phyloP scores from a whole-genome alignment of 345 rosid species.

The Aquilaria malaccensis region DNA sequence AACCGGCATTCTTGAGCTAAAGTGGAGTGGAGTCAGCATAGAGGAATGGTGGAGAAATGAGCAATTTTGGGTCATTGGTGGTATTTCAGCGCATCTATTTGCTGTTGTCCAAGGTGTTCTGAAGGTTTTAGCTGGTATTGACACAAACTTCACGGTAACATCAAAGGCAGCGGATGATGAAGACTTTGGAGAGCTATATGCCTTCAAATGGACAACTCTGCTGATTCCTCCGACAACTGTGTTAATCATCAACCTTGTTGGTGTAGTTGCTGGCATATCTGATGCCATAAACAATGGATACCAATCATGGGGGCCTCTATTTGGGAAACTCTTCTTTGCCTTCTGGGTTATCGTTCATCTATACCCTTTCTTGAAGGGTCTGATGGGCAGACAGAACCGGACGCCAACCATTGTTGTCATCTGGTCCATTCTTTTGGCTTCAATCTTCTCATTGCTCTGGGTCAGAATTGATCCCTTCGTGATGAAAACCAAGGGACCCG shows the following conservation, averaged over 20 bases:
- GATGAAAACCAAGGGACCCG: slow-evolving; percentile 84
- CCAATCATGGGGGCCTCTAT: slow-evolving; percentile 83
- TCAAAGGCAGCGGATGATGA: slow-evolving; percentile 83
- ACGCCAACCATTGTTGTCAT: slow-evolving; percentile 89
- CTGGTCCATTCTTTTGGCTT: slow-evolving; percentile 82
- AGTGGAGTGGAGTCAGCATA: slow-evolving; percentile 96
- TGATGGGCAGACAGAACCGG: slow-evolving; percentile 89
- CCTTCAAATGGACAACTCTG: slow-evolving; percentile 90
- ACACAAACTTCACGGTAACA: slow-evolving; percentile 91
- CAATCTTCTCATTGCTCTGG: slow-evolving; percentile 90
- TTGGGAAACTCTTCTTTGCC: slow-evolving; percentile 83
- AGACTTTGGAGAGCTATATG: slow-evolving; percentile 75
- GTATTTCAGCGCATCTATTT: slow-evolving; percentile 87
- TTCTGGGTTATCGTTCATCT: slow-evolving; percentile 92
- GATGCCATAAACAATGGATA: slow-evolving; percentile 89
- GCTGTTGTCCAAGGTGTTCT: slow-evolving; percentile 85
- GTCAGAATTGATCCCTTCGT: slow-evolving; percentile 83
- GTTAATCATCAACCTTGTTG: slow-evolving; percentile 79
- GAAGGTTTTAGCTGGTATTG: slow-evolving; percentile 80
- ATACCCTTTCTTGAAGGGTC: slow-evolving; percentile 93
- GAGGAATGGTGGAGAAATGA: slow-evolving; percentile 98
- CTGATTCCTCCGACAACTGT: slow-evolving; percentile 91
- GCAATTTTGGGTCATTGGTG: slow-evolving; percentile 96
- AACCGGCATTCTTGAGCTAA: slow-evolving; percentile 77
- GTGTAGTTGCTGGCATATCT: slow-evolving; percentile 90